These are phyloP conservation scores for Kingdonia uniflora DNA, from an alignment of 164 flowering plant species.

Conservation along the genomic window DNA sequence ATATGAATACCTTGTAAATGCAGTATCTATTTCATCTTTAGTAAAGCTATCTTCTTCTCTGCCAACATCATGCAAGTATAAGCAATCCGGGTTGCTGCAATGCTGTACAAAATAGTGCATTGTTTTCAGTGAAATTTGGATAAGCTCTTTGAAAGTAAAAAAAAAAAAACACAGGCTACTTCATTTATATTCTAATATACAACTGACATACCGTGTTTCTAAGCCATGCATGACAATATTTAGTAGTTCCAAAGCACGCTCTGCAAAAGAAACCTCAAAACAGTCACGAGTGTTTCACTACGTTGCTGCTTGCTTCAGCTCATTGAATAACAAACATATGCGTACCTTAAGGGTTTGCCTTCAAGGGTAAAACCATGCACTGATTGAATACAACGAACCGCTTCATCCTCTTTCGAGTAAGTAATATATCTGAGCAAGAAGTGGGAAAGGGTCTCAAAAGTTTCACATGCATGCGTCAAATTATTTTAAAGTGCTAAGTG, in stretches of 20 bases:
- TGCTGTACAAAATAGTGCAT: conserved; percentile 38
- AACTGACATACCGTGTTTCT: conserved; percentile 61
- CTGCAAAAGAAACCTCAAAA: conserved; percentile 27
- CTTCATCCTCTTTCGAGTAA: conserved; percentile 90
- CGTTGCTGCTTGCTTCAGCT: neutral
- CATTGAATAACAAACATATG: neutral
- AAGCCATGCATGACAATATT: conserved; percentile 98
- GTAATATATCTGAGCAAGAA: conserved; percentile 70
- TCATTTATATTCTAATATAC: too few species aligned
- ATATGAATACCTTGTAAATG: conserved; percentile 89
- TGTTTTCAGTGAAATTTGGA: neutral
- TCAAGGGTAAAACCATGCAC: conserved; percentile 89
- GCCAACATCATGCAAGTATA: conserved; percentile 95
- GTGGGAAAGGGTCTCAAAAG: neutral
- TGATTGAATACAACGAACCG: conserved; percentile 85
- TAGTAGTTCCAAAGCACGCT: conserved; percentile 99
- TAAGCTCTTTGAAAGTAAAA: neutral
- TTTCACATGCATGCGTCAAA: too few species aligned
- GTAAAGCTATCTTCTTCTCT: conserved; percentile 92
- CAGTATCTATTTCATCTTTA: conserved; percentile 87
- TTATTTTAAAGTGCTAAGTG: too few species aligned
- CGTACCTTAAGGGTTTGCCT: conserved; percentile 73
- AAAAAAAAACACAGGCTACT: too few species aligned
- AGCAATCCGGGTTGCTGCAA: conserved; percentile 66
- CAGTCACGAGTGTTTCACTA: too few species aligned